These are phyloP conservation scores for Sequoia sempervirens DNA, from an alignment of 75 land plant species.

Conservation along the genomic window DNA sequence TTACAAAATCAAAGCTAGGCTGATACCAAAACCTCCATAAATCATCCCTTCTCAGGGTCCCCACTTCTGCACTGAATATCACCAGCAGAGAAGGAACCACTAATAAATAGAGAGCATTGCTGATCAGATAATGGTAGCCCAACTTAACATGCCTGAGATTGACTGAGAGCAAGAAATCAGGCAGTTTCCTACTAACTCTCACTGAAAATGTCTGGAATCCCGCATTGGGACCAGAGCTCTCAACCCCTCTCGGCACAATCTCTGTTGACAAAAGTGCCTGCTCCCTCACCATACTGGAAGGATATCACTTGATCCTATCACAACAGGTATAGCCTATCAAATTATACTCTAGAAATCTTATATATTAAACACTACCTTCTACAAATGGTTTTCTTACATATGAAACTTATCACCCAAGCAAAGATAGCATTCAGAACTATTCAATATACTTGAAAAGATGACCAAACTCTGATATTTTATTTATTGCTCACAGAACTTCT, in stretches of 20 bases:
- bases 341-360: too few relatives aligned
- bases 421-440: too few relatives aligned
- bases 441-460: too few relatives aligned
- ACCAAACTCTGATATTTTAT: too few relatives aligned
- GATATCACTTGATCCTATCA: too few relatives aligned
- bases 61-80: slow-evolving; percentile 64
- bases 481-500: too few relatives aligned
- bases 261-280: slow-evolving; percentile 59
- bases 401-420: too few relatives aligned
- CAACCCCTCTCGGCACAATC: slow-evolving; percentile 57
- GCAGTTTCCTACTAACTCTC: slow-evolving; percentile 63
- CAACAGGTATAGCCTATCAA: too few relatives aligned
- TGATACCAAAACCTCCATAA: slow-evolving; percentile 64
- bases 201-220: slow-evolving; percentile 69
- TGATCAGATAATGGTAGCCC: slow-evolving; percentile 82
- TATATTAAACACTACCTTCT: background rate
- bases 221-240: slow-evolving; percentile 54
- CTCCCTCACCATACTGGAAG: slow-evolving; percentile 31
- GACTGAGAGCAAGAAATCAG: slow-evolving; percentile 89
- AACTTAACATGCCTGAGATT: slow-evolving; percentile 89
- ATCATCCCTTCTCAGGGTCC: slow-evolving; percentile 61
- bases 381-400: background rate
- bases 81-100: slow-evolving; percentile 56
- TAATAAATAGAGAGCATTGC: slow-evolving; percentile 58
- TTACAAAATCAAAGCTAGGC: slow-evolving; percentile 53